Base-by-base conservation (phyloP, 1,139 yeast genomes). In the Candida sp. region DNA sequence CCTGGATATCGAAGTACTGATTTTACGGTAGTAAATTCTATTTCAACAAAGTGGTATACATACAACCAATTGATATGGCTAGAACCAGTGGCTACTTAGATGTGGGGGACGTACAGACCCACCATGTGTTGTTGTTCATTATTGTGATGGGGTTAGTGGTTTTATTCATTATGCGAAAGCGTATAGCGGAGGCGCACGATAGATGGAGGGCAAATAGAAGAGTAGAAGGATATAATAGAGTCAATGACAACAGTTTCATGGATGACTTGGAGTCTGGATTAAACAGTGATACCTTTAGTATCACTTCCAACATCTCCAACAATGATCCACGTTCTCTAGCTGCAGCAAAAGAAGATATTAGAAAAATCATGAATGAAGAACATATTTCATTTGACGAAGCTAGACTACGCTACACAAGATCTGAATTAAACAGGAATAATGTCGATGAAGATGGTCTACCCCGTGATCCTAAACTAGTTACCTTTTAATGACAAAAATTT, bases 301-400 rank as follows among this genome's bases (percentile, higher is more conserved):
- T 87, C 27, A 55, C 56, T 5, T 52, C 66, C 11, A 70, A 74
- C 39, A 82, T 84, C 46, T 52, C 68, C 11, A 56, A 49, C 22
- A 60, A 63, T 9, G 96, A 87, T 55, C 40, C 67, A 1, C 73
- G 96, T 43, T 67, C 87, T 37, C 82, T 80, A 58, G 79, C 70
- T 33, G 57, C 49, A 4, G 80, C 87, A 3, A 82, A 81, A 56
- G 55, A 55, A 11, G 75, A 70, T 43, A 80, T 87, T 15, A 66
- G 68, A 46, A 52, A 60, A 32, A 66, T 86, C 19, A 87, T 87
- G 95, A 55, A 66, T 5, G 61, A 67, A 22, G 57, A 65, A 35
- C 58, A 68, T 22, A 45, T 84, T 33, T 55, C 76, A 1, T 87
- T 87, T 60, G 96, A 87, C 57, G 81, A 81, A 39, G 96, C 96